Percentiles rank a stretch among this genome's conserved stretches.
Evolutionary conservation across 140 eudicot species (phyloP).

Genomic region (Erigeron philadelphicus): DNA sequence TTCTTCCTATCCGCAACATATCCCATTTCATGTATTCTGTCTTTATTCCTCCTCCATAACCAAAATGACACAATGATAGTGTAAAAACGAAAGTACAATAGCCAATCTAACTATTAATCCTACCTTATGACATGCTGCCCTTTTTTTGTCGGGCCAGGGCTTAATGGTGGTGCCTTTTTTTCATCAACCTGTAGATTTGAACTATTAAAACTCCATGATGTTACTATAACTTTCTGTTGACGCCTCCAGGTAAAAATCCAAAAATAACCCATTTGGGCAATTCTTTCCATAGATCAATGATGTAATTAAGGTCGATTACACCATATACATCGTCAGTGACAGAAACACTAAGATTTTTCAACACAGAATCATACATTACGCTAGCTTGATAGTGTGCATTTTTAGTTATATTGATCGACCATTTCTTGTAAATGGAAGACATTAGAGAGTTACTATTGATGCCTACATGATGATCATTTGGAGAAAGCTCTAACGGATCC

Average conservation of each 20-base stretch:
- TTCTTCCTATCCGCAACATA: neutral
- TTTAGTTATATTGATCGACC: slow-evolving; percentile 24
- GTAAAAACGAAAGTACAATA: neutral
- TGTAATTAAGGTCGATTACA: neutral
- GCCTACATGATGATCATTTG: slow-evolving; percentile 26
- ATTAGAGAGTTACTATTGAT: slow-evolving; percentile 28
- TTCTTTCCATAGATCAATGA: slow-evolving; percentile 22
- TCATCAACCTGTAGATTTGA: slow-evolving; percentile 9
- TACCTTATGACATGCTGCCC: neutral
- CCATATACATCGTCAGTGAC: slow-evolving; percentile 13
- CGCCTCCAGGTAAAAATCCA: slow-evolving; percentile 28
- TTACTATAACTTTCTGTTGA: slow-evolving; percentile 10
- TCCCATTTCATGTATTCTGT: neutral
- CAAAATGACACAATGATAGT: too few relatives aligned
- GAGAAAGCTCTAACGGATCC: neutral
- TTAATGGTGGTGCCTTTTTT: neutral
- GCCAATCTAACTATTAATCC: neutral
- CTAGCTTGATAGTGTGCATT: slow-evolving; percentile 31
- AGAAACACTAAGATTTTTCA: slow-evolving; percentile 23
- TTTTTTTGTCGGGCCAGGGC: neutral
- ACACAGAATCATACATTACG: slow-evolving; percentile 21
- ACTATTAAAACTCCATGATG: slow-evolving; percentile 29
- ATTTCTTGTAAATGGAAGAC: slow-evolving; percentile 20
- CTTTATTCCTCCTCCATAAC: neutral
- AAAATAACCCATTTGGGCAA: slow-evolving; percentile 27